Evolutionary conservation across 2,329 filamentous ascomycete genomes (phyloP), one percentile per base, ranked within the genome.

Genomic region (Alternaria sp.): DNA sequence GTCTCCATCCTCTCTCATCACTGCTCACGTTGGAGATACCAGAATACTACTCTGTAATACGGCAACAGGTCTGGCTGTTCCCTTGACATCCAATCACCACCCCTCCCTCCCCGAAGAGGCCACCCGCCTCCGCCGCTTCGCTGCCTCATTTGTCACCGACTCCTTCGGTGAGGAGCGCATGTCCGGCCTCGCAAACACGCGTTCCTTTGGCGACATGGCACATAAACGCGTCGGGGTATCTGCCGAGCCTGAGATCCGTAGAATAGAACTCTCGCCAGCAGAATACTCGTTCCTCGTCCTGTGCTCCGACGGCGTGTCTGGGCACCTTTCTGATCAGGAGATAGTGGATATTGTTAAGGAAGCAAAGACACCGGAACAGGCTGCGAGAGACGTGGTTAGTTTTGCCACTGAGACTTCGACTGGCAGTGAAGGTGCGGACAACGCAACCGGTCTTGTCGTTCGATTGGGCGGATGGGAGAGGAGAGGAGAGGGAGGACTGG

Each of bases 111-210:
- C 95, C 0, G 84, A 89, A 56, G 95, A 99, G 82, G 89, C 91
- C 9, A 89, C 88, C 42, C 88, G 95, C 7, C 85, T 99, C 24
- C 90, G 94, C 44, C 89, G 94, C 49, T 98, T 94, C 75, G 91
- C 93, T 1, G 88, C 91, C 30, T 90, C 90, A 3, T 94, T 98
- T 75, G 90, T 97, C 18, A 95, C 94, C 0, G 95, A 99, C 80
- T 96, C 92, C 34, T 99, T 99, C 77, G 95, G 95, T 74, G 95
- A 99, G 80, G 94, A 98, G 80, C 93, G 95, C 68, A 95, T 99
- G 78, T 89, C 89, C 14, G 94, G 95, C 0, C 85, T 99, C 0
- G 95, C 95, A 68, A 99, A 99, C 80, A 96, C 92, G 32, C 91
- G 95, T 30, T 87, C 95, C 4, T 98, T 99, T 75, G 95, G 95